These are phyloP conservation scores for Spongospora subterranea DNA, from an alignment of 208 protist genomes.

Conservation along the genomic window DNA sequence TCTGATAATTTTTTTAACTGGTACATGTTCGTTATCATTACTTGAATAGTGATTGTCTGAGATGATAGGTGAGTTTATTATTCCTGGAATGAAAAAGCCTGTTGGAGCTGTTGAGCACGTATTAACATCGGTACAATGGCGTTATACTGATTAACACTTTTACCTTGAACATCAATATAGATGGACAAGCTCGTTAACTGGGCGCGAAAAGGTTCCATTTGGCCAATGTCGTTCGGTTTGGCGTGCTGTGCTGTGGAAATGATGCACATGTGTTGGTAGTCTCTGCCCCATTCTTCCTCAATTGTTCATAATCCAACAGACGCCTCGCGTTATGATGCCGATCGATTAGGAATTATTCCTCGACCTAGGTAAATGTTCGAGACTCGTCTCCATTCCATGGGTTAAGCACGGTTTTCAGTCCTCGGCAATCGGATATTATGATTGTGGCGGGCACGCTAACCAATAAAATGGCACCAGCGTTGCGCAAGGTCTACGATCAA, in stretches of 20 bases:
- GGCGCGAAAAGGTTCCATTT: slow-evolving; percentile 85
- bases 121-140: slow-evolving; percentile 6
- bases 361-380: slow-evolving; percentile 76
- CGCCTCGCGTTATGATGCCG: slow-evolving; percentile 93
- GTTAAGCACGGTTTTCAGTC: slow-evolving; percentile 56
- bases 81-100: slow-evolving; percentile 47
- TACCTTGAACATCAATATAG: no score
- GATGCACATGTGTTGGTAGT: slow-evolving; percentile 83
- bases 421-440: slow-evolving; percentile 95
- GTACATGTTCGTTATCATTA: no score
- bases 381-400: not conserved
- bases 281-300: not conserved
- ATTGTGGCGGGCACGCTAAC: slow-evolving; percentile 98
- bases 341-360: slow-evolving; percentile 96
- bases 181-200: slow-evolving; percentile 79
- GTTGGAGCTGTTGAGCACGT: slow-evolving; percentile 15
- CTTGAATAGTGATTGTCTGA: no score
- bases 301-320: slow-evolving; percentile 73
- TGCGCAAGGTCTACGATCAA: slow-evolving; percentile 94
- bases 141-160: no score
- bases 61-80: slow-evolving; percentile 55
- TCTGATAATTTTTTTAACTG: no score
- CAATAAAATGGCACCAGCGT: slow-evolving; percentile 98
- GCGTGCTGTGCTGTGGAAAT: slow-evolving; percentile 96
- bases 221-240: slow-evolving; percentile 97